A percentile compares a stretch with the other conserved stretches of the same genome.
Evolutionary conservation across 75 land plant genomes (phyloP).

Genomic region (Selaginella tamariscina): DNA sequence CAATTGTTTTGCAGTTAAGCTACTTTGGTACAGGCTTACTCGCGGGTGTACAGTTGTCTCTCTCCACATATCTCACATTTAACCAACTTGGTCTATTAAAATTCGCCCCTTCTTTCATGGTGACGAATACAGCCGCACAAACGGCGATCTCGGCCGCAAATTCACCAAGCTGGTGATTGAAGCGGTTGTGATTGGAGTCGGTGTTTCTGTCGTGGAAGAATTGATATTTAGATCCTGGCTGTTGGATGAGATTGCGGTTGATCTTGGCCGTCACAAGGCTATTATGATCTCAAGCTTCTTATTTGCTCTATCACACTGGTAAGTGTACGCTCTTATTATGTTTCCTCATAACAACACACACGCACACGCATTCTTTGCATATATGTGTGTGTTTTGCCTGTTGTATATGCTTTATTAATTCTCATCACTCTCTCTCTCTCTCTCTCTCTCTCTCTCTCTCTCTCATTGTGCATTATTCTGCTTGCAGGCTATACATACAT

Average conservation of each 20-base stretch:
- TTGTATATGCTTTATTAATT: neutral
- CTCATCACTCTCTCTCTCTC: too few species aligned
- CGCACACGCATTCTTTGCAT: too few species aligned
- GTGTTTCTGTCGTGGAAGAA: slow-evolving; percentile 56
- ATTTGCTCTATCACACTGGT: slow-evolving; percentile 73
- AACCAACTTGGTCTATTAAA: neutral
- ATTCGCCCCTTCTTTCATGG: neutral
- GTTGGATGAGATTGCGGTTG: slow-evolving; percentile 65
- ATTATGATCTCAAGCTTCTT: slow-evolving; percentile 62
- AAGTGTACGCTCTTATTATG: neutral
- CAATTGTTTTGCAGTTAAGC: neutral
- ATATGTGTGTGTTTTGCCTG: too few species aligned
- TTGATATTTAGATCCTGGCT: slow-evolving; percentile 83
- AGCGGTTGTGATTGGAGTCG: slow-evolving; percentile 27
- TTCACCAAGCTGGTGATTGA: slow-evolving; percentile 22
- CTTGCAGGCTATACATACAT: too few species aligned
- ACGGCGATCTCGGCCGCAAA: slow-evolving; percentile 16
- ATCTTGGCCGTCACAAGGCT: slow-evolving; percentile 64
- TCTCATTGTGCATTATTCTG: too few species aligned
- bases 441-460: too few species aligned
- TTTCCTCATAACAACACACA: too few species aligned
- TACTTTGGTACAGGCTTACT: neutral
- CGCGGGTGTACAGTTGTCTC: neutral
- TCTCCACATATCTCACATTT: neutral
- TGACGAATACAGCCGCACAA: neutral